A percentile compares a stretch with the other conserved stretches of the same genome.
Evolutionary conservation across 2,329 filamentous ascomycete genomes (phyloP).

Genomic region (Alternaria angustiovoidea): DNA sequence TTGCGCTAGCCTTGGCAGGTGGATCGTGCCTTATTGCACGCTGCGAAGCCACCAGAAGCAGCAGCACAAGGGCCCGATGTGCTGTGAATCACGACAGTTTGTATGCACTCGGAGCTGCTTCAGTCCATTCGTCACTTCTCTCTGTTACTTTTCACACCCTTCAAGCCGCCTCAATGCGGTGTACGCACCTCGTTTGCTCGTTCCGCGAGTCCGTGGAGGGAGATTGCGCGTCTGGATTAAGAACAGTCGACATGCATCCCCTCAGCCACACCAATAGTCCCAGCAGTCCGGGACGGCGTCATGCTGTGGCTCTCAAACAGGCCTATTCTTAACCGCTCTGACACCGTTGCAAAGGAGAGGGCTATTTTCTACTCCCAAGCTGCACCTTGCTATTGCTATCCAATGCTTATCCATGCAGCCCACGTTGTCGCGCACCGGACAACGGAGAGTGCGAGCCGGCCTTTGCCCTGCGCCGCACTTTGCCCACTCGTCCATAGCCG

Average conservation of each 20-base stretch:
- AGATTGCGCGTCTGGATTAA: constrained; percentile 29
- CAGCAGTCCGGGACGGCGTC: constrained; percentile 16
- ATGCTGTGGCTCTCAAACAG: constrained; percentile 19
- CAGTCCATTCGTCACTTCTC: neutral
- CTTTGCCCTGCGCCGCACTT: constrained; percentile 15
- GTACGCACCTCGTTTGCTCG: neutral
- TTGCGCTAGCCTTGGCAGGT: constrained; percentile 22
- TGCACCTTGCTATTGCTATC: neutral
- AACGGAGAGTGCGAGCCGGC: constrained; percentile 7
- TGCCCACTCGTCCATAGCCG: constrained; percentile 5
- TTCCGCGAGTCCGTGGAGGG: constrained; percentile 14
- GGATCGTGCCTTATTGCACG: constrained; percentile 22
- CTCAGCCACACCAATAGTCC: constrained; percentile 25
- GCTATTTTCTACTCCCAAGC: neutral
- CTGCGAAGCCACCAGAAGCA: constrained; percentile 1
- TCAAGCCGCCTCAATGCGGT: neutral
- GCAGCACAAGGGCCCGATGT: constrained; percentile 1
- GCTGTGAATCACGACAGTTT: neutral
- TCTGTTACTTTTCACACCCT: neutral
- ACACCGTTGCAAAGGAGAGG: constrained; percentile 10
- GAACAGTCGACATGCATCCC: constrained; percentile 14
- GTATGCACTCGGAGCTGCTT: constrained; percentile 4
- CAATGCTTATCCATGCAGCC: constrained; percentile 3
- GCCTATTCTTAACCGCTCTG: constrained; percentile 9
- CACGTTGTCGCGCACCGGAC: constrained; percentile 7